These are phyloP conservation scores for Aspergillus heteromorphus DNA, from an alignment of 495 filamentous ascomycete genomes.

Conservation along the genomic window DNA sequence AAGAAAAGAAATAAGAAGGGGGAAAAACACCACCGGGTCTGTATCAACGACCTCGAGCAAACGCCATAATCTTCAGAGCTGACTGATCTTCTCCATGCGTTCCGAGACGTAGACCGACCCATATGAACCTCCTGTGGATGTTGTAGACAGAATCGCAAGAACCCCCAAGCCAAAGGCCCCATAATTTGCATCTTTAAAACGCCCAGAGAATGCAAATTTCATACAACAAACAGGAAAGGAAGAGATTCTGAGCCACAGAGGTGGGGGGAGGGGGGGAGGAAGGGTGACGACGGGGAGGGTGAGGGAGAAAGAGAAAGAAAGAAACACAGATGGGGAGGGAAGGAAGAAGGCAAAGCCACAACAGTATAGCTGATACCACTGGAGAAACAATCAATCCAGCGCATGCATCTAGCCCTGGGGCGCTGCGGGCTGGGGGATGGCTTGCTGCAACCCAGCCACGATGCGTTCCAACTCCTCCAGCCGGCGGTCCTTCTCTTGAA, in stretches of 20 bases:
- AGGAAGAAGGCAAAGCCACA: no score
- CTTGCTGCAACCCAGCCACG: slow-evolving; percentile 40
- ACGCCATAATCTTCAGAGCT: slow-evolving; percentile 26
- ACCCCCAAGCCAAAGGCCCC: slow-evolving; percentile 17
- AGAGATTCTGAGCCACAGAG: background rate
- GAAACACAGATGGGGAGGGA: background rate
- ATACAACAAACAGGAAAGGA: background rate
- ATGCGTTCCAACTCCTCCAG: slow-evolving; percentile 42
- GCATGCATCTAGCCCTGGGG: slow-evolving; percentile 11
- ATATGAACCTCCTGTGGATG: slow-evolving; percentile 18
- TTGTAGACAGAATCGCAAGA: slow-evolving; percentile 13
- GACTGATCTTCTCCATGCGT: slow-evolving; percentile 17
- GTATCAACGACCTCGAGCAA: slow-evolving; percentile 21
- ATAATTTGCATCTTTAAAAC: slow-evolving; percentile 15
- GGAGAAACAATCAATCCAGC: no score
- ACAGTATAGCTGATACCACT: no score
- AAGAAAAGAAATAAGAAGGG: slow-evolving; percentile 5
- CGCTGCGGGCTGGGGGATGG: slow-evolving; percentile 30
- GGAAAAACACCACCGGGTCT: slow-evolving; percentile 24
- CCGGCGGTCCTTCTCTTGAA: slow-evolving; percentile 46
- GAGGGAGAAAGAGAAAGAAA: background rate
- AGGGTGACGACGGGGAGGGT: slow-evolving; percentile 1
- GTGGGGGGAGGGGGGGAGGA: slow-evolving; percentile 1
- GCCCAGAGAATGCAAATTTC: slow-evolving; percentile 22
- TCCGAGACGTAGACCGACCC: slow-evolving; percentile 22